Base-by-base conservation (phyloP, 768 basidiomycete species). In the Hericium rajendrae region DNA sequence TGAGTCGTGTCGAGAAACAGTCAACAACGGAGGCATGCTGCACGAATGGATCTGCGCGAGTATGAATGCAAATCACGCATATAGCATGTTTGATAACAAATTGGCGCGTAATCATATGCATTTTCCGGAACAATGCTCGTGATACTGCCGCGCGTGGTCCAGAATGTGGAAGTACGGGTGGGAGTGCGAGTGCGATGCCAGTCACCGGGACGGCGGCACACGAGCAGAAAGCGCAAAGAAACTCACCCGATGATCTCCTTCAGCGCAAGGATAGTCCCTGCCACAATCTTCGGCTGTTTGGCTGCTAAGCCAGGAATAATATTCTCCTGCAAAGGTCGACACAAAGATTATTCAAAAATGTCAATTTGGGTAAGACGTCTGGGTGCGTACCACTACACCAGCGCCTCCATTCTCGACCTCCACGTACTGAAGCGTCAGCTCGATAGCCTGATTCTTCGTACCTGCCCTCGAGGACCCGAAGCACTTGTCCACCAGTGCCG, bases 401-500 rank as follows among this genome's bases (percentile, higher is more conserved):
- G 88, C 79, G 24, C 84, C 94, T 48, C 80, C 76, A 70, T 97
- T 97, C 72, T 94, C 94, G 32, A 93, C 87, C 69, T 97, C 97
- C 38, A 92, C 86, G 68, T 93, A 98, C 68, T 94, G 88, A 64
- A 94, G 71, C 54, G 83, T 79, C 13, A 97, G 78, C 65, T 97
- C 97, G 41, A 90, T 71, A 12, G 91, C 89, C 59, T 94, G 88
- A 60, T 78, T 81, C 74, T 86, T 97, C 16, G 95, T 97, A 20
- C 91, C 93, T 10, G 88, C 86, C 67, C 94, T 80, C 40, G 93
- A 74, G 18, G 94, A 93, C 24, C 95, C 94, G 56, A 97, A 80
- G 66, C 91, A 93, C 71, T 99, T 99, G 66, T 99, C 97, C 39
- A 98, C 94, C 58, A 99, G 72, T 3, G 88, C 86, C n/a, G 94